Evolutionary conservation across 306 rosid species (phyloP).

Genomic region (Cicer chorassanicum): DNA sequence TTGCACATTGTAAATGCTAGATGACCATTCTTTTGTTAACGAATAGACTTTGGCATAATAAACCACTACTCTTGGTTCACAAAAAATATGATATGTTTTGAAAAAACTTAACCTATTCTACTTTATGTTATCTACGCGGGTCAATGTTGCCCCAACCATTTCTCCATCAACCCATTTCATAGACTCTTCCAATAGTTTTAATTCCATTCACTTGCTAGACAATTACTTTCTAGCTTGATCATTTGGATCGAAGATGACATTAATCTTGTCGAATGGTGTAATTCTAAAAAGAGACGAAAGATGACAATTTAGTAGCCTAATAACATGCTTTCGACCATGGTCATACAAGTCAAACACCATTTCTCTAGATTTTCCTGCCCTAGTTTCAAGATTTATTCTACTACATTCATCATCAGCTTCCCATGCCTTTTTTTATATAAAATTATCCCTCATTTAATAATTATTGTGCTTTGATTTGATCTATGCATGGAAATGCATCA

Average conservation of each 20-base stretch:
- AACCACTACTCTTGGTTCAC: neutral
- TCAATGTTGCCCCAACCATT: constrained; percentile 55
- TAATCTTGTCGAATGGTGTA: constrained; percentile 65
- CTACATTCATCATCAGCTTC: too few species aligned
- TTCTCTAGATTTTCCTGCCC: too few species aligned
- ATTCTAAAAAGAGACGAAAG: constrained; percentile 72
- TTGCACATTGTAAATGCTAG: neutral
- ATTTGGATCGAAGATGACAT: constrained; percentile 61
- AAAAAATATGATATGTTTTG: constrained; percentile 37
- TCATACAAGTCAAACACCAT: too few species aligned
- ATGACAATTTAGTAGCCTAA: constrained; percentile 61
- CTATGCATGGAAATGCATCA: too few species aligned
- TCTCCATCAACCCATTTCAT: constrained; percentile 74
- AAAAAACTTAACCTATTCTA: constrained; percentile 52
- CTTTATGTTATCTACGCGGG: constrained; percentile 56
- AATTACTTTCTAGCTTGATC: constrained; percentile 56
- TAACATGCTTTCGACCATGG: too few species aligned
- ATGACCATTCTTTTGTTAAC: constrained; percentile 9
- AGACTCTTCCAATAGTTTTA: constrained; percentile 68
- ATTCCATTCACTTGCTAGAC: constrained; percentile 60
- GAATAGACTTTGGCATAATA: neutral
- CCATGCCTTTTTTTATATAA: too few species aligned
- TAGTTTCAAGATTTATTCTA: too few species aligned
- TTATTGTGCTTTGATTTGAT: too few species aligned
- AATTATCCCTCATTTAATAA: too few species aligned